Evolutionary conservation across 345 rosid species (phyloP).

Genomic region (Eucalyptus regnans): DNA sequence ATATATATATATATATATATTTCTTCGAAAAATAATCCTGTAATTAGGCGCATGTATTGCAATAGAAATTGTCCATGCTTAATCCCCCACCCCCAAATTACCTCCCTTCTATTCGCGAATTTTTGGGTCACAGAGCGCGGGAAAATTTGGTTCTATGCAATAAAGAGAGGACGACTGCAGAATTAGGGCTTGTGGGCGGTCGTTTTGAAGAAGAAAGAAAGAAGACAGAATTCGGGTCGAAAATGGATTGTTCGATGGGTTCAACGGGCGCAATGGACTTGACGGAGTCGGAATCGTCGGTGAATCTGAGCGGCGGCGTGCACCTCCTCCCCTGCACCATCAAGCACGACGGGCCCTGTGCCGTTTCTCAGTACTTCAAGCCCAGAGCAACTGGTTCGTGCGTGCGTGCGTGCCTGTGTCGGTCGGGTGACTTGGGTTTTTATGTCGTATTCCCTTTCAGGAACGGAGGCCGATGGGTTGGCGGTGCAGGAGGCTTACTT

Average conservation of each 20-base stretch:
- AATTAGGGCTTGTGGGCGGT: neutral
- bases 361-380: slow-evolving; percentile 73
- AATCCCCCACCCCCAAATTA: neutral
- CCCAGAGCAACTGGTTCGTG: slow-evolving; percentile 47
- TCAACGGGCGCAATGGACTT: slow-evolving; percentile 27
- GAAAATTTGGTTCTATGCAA: neutral
- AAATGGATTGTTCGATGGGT: neutral
- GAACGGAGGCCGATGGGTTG: slow-evolving; percentile 49
- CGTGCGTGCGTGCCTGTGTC: neutral
- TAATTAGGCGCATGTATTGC: neutral
- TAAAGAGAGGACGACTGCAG: neutral
- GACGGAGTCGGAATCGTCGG: neutral
- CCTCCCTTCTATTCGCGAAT: neutral
- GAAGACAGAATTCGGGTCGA: neutral
- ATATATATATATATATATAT: too few species aligned
- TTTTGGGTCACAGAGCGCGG: neutral
- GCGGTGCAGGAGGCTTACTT: slow-evolving; percentile 63
- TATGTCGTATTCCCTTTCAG: slow-evolving; percentile 6
- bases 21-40: neutral
- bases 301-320: slow-evolving; percentile 36
- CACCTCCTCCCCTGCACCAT: slow-evolving; percentile 87
- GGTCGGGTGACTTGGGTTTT: neutral
- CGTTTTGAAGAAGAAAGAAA: neutral
- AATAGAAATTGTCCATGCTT: neutral
- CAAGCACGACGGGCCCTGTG: slow-evolving; percentile 55